Conservation (phyloP, 805 yeast species). For the Zygosaccharomyces bailii region DNA sequence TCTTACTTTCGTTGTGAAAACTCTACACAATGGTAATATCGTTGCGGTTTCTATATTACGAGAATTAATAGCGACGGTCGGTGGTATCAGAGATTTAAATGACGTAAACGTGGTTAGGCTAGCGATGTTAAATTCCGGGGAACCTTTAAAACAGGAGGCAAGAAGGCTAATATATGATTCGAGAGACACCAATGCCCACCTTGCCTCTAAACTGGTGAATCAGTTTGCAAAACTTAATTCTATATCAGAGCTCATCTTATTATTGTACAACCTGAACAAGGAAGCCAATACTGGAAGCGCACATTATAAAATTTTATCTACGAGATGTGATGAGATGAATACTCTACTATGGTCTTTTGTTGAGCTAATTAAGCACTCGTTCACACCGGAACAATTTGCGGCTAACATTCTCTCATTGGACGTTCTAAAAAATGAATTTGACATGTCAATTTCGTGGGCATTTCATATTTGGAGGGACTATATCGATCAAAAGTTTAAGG, state of each 20-base stretch:
- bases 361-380: constrained; percentile 54
- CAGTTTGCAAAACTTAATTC: constrained; percentile 43
- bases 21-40: constrained; percentile 56
- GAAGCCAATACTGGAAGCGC: constrained; percentile 40
- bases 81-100: constrained; percentile 69
- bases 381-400: constrained; percentile 34
- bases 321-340: constrained; percentile 66
- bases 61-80: constrained; percentile 67
- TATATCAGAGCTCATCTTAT: constrained; percentile 61
- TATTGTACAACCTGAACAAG: constrained; percentile 50
- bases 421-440: constrained; percentile 41
- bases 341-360: constrained; percentile 63
- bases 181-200: constrained; percentile 44
- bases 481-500: constrained; percentile 31
- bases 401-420: constrained; percentile 41
- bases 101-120: constrained; percentile 68
- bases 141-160: constrained; percentile 51
- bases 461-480: constrained; percentile 72
- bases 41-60: constrained; percentile 61
- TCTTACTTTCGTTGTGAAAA: constrained; percentile 55
- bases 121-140: constrained; percentile 60
- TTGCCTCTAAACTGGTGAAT: constrained; percentile 51
- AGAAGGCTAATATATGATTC: constrained; percentile 51
- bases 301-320: constrained; percentile 69
- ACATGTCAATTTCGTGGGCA: constrained; percentile 58